Evolutionary conservation across 2,329 filamentous ascomycete genomes (phyloP).

Genomic region (Ceratocystis ficicola): DNA sequence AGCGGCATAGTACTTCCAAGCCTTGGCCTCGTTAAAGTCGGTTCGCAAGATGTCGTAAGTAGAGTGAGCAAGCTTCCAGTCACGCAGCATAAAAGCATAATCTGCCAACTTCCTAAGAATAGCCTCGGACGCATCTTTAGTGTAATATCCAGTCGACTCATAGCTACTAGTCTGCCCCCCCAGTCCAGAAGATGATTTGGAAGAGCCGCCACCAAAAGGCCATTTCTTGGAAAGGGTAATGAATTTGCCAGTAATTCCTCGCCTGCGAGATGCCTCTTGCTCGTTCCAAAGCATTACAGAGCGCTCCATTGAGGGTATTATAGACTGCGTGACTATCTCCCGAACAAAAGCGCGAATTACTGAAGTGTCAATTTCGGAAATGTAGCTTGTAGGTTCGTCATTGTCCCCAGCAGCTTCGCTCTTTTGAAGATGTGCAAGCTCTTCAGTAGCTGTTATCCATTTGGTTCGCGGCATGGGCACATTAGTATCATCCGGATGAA

Average conservation of each 20-base stretch:
- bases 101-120: constrained; percentile 88
- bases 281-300: constrained; percentile 90
- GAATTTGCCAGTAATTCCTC: constrained; percentile 84
- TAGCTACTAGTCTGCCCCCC: constrained; percentile 36
- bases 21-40: constrained; percentile 91
- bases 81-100: constrained; percentile 91
- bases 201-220: constrained; percentile 62
- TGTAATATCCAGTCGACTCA: constrained; percentile 69
- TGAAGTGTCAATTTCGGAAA: constrained; percentile 85
- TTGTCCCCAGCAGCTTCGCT: constrained; percentile 54
- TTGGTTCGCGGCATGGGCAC: constrained; percentile 67
- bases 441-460: constrained; percentile 82
- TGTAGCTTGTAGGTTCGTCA: constrained; percentile 59
- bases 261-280: constrained; percentile 79
- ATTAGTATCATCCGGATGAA: constrained; percentile 84
- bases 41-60: constrained; percentile 82
- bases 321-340: constrained; percentile 89
- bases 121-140: constrained; percentile 72
- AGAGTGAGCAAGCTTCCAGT: constrained; percentile 84
- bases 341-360: constrained; percentile 81
- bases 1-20: constrained; percentile 89
- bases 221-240: constrained; percentile 88
- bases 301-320: constrained; percentile 93
- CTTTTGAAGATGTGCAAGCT: constrained; percentile 61
- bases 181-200: constrained; percentile 37